Base-by-base conservation (phyloP, 169 alveolate genomes). In the Plasmodium fragile region DNA sequence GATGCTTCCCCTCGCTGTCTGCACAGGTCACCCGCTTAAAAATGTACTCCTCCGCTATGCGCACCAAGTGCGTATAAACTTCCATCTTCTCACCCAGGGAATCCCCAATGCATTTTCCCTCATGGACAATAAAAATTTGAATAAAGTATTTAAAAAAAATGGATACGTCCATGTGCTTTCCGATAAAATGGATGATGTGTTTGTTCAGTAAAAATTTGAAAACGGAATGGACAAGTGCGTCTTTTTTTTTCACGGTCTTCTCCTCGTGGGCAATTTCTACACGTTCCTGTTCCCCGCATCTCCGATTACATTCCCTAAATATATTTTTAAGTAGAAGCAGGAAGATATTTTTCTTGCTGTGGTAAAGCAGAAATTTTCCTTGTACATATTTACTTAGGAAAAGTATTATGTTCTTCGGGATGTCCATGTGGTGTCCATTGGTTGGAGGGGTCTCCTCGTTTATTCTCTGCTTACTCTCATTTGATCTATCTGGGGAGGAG, bases 51-150 rank as follows among this genome's bases (percentile, higher is more conserved):
- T 84, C 32, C 41, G 82, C 93, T 84, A 84, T 84, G 49, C 22
- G 32, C 36, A 43, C 73, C 30, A 84, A 22, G 16, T 72, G 18
- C 4, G 39, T 8, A 18, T 84, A 84, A 30, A 84, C 34, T 45
- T 73, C 30, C 78, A 6, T 49, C 32, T 73, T 25, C 69, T 84
- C 93, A 28, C 65, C 78, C 69, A 84, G 36, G 39, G 36, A 73
- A 4, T 84, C 93, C 30, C 93, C 93, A 84, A 73, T 84, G 18
- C 25, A 39, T 52, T 84, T 84, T 18, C 52, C 36, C 28, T 84
- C 55, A 73, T 84, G 34, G 18, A 73, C 34, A n/a, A 84, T 39
- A 73, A 84, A 84, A 30, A 84, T 8, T 16, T 72, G 71, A 49
- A 84, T 53, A 25, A 73, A 84, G 41, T 49, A 49, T 73, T 84